Evolutionary conservation across 139 green algal species (phyloP).

Genomic region (Trebouxia sp.): DNA sequence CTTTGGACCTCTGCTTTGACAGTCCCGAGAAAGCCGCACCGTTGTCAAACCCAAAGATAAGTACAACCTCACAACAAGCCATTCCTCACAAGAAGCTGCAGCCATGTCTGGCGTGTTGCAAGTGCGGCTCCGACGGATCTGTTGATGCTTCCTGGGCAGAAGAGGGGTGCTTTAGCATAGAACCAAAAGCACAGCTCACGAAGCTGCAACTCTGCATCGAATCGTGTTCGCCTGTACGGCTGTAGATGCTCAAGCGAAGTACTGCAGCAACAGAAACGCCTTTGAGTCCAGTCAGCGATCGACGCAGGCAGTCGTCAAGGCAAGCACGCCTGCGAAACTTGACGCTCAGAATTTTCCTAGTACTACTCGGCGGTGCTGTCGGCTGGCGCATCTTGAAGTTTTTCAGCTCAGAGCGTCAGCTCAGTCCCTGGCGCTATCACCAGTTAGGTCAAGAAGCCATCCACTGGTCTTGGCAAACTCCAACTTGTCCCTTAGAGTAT

Average conservation of each 20-base stretch:
- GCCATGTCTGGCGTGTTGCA: too few species aligned
- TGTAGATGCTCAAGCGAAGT: slow-evolving; percentile 2
- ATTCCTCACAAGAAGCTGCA: too few species aligned
- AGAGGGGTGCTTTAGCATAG: neutral
- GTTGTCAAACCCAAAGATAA: too few species aligned
- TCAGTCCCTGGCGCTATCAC: neutral
- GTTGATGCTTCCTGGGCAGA: too few species aligned
- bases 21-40: too few species aligned
- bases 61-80: too few species aligned
- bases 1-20: too few species aligned
- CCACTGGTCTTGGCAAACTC: neutral
- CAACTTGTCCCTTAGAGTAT: slow-evolving; percentile 5
- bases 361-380: neutral
- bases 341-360: neutral
- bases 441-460: neutral
- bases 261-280: neutral
- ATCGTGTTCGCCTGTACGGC: too few species aligned
- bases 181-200: neutral
- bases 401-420: neutral
- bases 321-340: neutral
- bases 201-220: too few species aligned
- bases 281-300: neutral
- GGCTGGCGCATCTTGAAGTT: neutral
- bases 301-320: neutral
- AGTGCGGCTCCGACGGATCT: too few species aligned